Conservation (phyloP, 129 eudicot genomes). For the Erigeron canadensis region DNA sequence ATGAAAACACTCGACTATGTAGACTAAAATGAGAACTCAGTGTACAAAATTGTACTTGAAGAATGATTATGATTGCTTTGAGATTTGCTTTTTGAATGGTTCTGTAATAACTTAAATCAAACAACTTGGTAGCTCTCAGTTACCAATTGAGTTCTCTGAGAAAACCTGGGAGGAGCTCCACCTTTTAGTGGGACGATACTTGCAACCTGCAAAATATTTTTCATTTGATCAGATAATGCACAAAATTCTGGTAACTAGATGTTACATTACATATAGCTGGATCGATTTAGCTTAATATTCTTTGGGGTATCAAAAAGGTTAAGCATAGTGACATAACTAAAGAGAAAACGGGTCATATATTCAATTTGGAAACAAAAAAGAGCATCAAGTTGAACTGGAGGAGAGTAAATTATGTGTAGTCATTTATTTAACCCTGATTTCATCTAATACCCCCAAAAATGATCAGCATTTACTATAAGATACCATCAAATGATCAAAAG, state of each 20-base stretch:
- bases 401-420: background rate
- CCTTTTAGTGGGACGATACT: conserved; percentile 75
- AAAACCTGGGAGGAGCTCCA: conserved; percentile 74
- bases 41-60: conserved; percentile 2
- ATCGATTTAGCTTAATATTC: background rate
- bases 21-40: conserved; percentile 2
- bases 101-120: conserved; percentile 31
- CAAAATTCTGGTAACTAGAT: background rate
- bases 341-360: background rate
- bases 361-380: background rate
- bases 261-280: background rate
- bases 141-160: conserved; percentile 66
- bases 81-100: conserved; percentile 10
- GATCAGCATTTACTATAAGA: background rate
- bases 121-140: conserved; percentile 88
- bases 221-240: background rate
- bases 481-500: background rate
- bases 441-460: background rate
- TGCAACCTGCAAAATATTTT: conserved; percentile 50
- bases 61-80: background rate
- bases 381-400: background rate
- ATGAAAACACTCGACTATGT: background rate
- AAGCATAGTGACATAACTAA: background rate
- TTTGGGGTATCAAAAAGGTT: background rate
- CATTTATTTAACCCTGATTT: background rate